Conservation (phyloP, 768 basidiomycete genomes). For the Tulasnella sp. region DNA sequence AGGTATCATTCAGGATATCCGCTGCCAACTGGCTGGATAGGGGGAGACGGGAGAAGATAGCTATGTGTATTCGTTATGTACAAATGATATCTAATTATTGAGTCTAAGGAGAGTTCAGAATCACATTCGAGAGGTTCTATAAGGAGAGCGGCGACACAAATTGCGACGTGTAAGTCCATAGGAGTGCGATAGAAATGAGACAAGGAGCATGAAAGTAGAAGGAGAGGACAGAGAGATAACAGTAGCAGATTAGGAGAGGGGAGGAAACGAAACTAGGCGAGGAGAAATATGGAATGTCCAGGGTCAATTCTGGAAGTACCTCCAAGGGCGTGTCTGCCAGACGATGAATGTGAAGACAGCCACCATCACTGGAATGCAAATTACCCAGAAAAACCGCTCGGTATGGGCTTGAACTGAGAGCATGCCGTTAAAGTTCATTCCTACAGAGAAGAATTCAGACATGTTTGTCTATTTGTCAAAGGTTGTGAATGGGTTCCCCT, state of each 20-base stretch:
- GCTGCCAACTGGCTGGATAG: too few species aligned
- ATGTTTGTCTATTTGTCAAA: background rate
- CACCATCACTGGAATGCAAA: background rate
- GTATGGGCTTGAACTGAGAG: background rate
- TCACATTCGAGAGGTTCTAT: background rate
- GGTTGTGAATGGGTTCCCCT: background rate
- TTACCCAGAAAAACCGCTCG: constrained; percentile 16
- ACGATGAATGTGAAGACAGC: background rate
- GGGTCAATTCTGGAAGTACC: background rate
- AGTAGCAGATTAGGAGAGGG: background rate
- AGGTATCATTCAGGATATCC: too few species aligned
- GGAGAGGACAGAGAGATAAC: background rate
- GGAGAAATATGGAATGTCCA: background rate
- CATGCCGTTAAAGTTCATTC: constrained; percentile 22
- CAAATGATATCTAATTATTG: background rate
- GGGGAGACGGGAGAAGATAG: background rate
- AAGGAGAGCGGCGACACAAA: background rate
- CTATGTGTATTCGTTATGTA: background rate
- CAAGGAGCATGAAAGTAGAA: background rate
- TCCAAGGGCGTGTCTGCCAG: background rate
- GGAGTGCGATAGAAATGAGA: background rate
- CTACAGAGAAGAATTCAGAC: background rate
- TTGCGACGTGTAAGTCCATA: background rate
- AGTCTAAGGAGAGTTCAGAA: background rate
- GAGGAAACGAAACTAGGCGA: background rate